phyloP scores from a whole-genome alignment of 441 rosid genomes.

The Isatis lusitanica region DNA sequence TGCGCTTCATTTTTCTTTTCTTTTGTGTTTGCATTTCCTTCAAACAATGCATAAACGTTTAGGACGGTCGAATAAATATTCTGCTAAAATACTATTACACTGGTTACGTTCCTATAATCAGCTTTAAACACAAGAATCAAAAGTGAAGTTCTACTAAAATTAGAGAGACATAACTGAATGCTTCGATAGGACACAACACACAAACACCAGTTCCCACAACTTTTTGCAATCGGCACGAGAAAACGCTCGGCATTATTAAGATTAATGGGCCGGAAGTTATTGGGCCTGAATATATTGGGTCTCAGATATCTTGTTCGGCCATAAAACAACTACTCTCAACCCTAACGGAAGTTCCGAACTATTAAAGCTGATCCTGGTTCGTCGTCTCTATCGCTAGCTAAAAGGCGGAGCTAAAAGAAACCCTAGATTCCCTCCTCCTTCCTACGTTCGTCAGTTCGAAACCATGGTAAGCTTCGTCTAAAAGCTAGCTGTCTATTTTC shows the following conservation, averaged over 20 bases:
- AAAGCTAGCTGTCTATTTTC: background rate
- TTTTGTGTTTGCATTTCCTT: constrained; percentile 2
- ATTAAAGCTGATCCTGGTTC: constrained; percentile 26
- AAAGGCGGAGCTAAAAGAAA: constrained; percentile 8
- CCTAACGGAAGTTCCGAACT: background rate
- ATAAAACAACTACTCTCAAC: background rate
- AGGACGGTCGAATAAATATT: background rate
- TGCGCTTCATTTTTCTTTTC: background rate
- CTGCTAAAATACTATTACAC: background rate
- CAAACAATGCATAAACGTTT: background rate
- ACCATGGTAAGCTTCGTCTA: constrained; percentile 33
- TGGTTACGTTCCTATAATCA: background rate
- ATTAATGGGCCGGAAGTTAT: background rate
- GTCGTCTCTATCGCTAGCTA: background rate
- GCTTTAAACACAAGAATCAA: background rate
- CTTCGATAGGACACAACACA: background rate
- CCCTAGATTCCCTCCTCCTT: constrained; percentile 18
- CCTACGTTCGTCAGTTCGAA: background rate
- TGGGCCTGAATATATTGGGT: constrained; percentile 3
- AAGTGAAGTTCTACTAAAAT: background rate
- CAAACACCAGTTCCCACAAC: background rate
- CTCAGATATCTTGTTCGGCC: background rate
- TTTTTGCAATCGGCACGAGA: background rate
- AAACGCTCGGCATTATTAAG: background rate
- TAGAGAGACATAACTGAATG: background rate